Percentiles rank a stretch among this genome's conserved stretches.
Evolutionary conservation across 345 rosid species (phyloP).

Genomic region (Brassica incana): DNA sequence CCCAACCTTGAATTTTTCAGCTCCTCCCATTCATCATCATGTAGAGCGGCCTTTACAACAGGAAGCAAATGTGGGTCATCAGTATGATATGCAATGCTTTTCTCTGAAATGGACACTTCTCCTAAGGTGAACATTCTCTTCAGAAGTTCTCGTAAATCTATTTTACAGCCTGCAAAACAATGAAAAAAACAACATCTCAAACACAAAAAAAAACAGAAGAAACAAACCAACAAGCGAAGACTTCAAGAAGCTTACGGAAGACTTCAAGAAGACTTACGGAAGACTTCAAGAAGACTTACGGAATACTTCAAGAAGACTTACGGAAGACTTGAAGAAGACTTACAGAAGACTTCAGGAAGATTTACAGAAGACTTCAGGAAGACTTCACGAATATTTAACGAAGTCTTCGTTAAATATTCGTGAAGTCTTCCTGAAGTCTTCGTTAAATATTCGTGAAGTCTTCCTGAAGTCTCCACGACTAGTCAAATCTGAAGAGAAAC

Average conservation of each 20-base stretch:
- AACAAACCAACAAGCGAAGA: no score
- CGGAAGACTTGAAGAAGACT: no score
- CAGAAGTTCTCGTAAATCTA: background rate
- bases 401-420: no score
- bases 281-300: no score
- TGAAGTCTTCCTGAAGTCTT: no score
- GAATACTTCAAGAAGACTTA: no score
- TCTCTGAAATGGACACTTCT: background rate
- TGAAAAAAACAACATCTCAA: background rate
- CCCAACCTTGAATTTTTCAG: background rate
- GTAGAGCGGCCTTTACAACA: background rate
- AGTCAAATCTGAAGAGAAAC: background rate
- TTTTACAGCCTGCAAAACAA: background rate
- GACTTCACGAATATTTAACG: background rate
- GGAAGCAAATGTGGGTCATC: background rate
- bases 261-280: no score
- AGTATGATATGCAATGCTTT: background rate
- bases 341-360: no score
- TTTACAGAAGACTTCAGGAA: background rate
- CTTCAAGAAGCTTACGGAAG: background rate
- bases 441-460: no score
- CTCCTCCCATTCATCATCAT: background rate
- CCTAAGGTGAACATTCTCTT: background rate
- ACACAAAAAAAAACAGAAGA: background rate
- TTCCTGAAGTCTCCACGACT: no score